phyloP scores from a whole-genome alignment of 345 rosid species.

The Moricandia moricandioides region DNA sequence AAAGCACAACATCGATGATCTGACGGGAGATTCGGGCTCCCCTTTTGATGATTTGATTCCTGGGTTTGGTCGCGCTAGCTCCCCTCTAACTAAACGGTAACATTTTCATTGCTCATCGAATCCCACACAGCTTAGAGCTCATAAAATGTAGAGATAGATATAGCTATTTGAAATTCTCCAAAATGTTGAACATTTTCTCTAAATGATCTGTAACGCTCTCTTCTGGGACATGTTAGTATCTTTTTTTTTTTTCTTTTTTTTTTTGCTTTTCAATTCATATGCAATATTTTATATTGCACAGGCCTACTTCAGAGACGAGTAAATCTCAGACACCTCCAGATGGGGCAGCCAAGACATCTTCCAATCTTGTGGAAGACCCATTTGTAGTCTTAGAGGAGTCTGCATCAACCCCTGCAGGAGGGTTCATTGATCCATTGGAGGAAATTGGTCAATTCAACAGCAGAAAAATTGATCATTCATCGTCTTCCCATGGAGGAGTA shows the following conservation, averaged over 20 bases:
- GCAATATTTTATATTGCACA: no score
- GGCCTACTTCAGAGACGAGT: constrained; percentile 46
- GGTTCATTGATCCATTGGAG: constrained; percentile 47
- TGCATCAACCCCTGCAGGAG: constrained; percentile 39
- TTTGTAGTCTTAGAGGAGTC: constrained; percentile 55
- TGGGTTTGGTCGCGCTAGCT: constrained; percentile 79
- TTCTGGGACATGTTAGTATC: no score
- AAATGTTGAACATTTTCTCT: no score
- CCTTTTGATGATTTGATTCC: constrained; percentile 70
- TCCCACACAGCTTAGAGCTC: no score
- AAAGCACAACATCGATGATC: constrained; percentile 29
- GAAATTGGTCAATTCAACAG: constrained; percentile 47
- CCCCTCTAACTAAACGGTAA: no score
- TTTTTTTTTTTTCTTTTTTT: no score
- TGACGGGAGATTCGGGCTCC: constrained; percentile 56
- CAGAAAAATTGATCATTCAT: constrained; percentile 44
- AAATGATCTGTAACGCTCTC: no score
- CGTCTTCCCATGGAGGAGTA: no score
- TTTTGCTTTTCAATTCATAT: no score
- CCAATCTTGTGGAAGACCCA: constrained; percentile 53
- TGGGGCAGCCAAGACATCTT: constrained; percentile 43
- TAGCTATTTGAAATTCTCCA: no score
- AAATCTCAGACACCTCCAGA: constrained; percentile 43
- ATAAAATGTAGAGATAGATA: no score
- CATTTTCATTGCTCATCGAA: no score